Evolutionary conservation across 2,329 filamentous ascomycete species (phyloP).

Genomic region (Neophaeococcomyces aloes): DNA sequence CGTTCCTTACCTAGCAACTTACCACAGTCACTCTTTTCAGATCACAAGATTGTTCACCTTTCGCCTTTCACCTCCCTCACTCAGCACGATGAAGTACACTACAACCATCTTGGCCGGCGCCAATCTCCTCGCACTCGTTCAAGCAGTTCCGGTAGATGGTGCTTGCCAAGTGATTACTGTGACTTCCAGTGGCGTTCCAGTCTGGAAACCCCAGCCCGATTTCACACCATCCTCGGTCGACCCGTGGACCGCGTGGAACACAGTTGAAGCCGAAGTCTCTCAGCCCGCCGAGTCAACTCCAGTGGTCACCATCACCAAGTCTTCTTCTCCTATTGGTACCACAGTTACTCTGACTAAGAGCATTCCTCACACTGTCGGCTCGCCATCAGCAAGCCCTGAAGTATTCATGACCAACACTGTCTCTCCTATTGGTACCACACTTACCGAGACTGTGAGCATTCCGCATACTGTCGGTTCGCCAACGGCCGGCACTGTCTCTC

Average conservation of each 20-base stretch:
- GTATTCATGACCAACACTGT: no score
- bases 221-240: conserved; percentile 3
- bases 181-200: conserved; percentile 6
- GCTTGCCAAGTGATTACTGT: conserved; percentile 15
- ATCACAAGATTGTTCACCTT: neutral
- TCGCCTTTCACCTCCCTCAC: neutral
- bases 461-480: no score
- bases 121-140: neutral
- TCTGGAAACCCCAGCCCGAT: conserved; percentile 10
- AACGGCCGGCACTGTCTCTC: no score
- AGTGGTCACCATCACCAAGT: no score
- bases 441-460: no score
- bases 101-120: conserved; percentile 4
- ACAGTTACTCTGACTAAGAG: no score
- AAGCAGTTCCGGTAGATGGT: neutral
- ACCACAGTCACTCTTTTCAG: conserved; percentile 14
- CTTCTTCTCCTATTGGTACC: no score
- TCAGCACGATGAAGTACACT: conserved; percentile 5
- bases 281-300: no score
- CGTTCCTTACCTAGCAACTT: conserved; percentile 10
- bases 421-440: no score
- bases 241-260: conserved; percentile 6
- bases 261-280: neutral
- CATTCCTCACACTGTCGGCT: no score
- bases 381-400: no score